Evolutionary conservation across 257 asterid species (phyloP), one percentile per base, ranked within the genome.

Genomic region (Solanum chmielewskii): DNA sequence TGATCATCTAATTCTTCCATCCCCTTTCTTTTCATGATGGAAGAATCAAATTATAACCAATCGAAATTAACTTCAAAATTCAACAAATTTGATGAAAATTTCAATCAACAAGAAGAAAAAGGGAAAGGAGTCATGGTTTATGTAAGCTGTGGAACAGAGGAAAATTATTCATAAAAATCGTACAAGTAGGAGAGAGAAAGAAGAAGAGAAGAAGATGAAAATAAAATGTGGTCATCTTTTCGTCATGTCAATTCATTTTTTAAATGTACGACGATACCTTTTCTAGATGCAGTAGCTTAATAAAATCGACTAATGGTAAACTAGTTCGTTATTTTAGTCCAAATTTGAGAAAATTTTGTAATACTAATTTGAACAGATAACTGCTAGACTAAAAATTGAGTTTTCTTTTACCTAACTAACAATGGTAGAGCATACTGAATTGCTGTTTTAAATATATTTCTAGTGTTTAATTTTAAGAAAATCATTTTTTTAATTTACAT

Each of bases 191-290:
- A 31, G 45, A 59, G 87, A 87, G 74, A 84, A 23, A 60, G 59
- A 88, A 88, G 84, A 88, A 5, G 87, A 60, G 66, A 88, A 88
- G 84, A 88, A 6, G 87, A 84, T 84, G 80, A 29, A 86, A 44
- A 39, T 85, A 84, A 69, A 86, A 69, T 95, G 97, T 94, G 83
- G 94, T 89, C 97, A 95, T 92, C 74, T 71, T 92, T 64, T 89
- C 91, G 90, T 89, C 94, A 94, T 90, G 14, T 59, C 39, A 35
- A 27, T 12, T 44, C 10, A 15, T 7, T 60, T 13, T 29, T 29
- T 70, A 9, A 85, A 87, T 8, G 42, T 47, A 45, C 4, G 18
- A 18, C 18, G 9, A 18, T 29, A 14, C 64, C 56, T 7, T 47
- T 78, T 78, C 66, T 78, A 80, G 68, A 80, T 80, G 85, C 85